Conservation (phyloP, 257 asterid genomes). For the Orobanche coerulescens region DNA sequence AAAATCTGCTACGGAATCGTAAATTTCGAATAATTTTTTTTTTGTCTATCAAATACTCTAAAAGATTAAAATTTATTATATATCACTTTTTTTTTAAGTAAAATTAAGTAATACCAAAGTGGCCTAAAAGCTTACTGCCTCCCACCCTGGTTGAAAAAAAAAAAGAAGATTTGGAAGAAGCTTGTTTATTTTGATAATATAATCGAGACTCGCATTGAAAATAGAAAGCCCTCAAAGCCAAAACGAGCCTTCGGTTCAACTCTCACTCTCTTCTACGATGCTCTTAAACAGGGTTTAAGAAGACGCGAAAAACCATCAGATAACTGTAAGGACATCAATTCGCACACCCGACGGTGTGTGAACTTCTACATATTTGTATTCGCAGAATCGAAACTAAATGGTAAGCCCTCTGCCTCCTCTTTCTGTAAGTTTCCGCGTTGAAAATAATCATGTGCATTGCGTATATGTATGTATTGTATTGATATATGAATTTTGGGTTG, state of each 20-base stretch:
- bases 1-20: no score
- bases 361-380: background rate
- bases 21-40: no score
- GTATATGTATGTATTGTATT: background rate
- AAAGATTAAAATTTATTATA: no score
- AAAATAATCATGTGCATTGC: constrained; percentile 13
- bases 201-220: no score
- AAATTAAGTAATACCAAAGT: no score
- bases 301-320: constrained; percentile 13
- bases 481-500: constrained; percentile 5
- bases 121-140: no score
- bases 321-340: background rate
- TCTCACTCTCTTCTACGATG: constrained; percentile 4
- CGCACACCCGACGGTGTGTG: constrained; percentile 4
- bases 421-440: background rate
- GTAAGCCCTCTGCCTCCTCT: background rate
- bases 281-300: constrained; percentile 24
- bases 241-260: background rate
- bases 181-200: no score
- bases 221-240: no score
- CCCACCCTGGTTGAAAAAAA: no score
- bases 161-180: no score
- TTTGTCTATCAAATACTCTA: no score
- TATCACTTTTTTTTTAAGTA: no score
- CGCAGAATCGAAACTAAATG: background rate